Percentiles rank a stretch among this genome's conserved stretches.
Conservation (phyloP, 176 grass and related monocot species). For the Bolboschoenus planiculmis region DNA sequence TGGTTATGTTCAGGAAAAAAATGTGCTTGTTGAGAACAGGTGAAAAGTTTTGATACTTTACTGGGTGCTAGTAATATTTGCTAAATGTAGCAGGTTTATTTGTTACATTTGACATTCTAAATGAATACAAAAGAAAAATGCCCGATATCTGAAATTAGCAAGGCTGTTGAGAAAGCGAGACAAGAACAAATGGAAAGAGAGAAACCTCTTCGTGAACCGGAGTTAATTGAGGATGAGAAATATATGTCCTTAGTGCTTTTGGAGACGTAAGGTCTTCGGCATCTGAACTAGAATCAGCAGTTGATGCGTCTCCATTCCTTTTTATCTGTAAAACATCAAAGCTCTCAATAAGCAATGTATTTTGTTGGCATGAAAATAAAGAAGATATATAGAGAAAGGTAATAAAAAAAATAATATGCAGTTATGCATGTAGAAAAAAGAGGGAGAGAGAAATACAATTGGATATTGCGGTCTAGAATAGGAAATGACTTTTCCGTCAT, state of each 20-base stretch:
- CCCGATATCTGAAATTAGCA: not conserved
- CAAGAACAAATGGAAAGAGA: not conserved
- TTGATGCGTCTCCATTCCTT: slow-evolving; percentile 37
- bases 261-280: slow-evolving; percentile 35
- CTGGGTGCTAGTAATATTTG: not conserved
- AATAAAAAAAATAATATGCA: not conserved
- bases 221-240: slow-evolving; percentile 32
- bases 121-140: not conserved
- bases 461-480: slow-evolving; percentile 39
- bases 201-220: slow-evolving; percentile 39
- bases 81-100: not conserved
- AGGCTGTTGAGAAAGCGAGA: not conserved
- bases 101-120: not conserved
- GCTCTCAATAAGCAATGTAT: not conserved
- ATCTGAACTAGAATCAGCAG: slow-evolving; percentile 49
- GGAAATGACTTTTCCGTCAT: slow-evolving; percentile 45
- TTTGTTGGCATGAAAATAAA: not conserved
- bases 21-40: not conserved
- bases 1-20: not conserved
- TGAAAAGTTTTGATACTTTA: not conserved
- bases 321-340: slow-evolving; percentile 32
- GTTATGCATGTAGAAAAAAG: not conserved
- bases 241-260: slow-evolving; percentile 19
- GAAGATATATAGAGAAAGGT: not conserved
- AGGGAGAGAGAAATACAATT: slow-evolving; percentile 14